A percentile compares a stretch with the other conserved stretches of the same genome.
Evolutionary conservation across 352 stramenopile species (phyloP).

Genomic region (Phytophthora nicotianae): DNA sequence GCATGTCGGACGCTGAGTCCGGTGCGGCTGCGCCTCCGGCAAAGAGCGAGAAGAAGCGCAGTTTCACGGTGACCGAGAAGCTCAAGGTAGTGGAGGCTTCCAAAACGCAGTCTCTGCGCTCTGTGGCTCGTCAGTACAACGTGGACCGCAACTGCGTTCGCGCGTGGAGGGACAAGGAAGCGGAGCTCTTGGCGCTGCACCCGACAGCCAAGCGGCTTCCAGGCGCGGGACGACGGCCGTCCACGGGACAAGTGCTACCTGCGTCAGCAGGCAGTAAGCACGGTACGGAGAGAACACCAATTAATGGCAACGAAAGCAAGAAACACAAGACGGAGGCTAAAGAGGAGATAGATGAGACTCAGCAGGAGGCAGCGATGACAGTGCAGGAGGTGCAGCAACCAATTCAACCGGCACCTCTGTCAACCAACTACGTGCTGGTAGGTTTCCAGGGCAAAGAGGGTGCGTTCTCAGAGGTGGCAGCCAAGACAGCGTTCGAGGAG

Average conservation of each 20-base stretch:
- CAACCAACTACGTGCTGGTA: constrained; percentile 54
- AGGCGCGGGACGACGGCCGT: constrained; percentile 51
- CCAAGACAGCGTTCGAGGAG: constrained; percentile 59
- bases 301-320: constrained; percentile 12
- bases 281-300: not conserved
- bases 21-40: not conserved
- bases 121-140: constrained; percentile 65
- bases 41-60: constrained; percentile 69
- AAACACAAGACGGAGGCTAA: constrained; percentile 10
- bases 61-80: constrained; percentile 79
- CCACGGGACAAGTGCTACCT: not conserved
- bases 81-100: constrained; percentile 62
- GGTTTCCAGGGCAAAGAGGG: constrained; percentile 77
- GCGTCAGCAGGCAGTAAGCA: constrained; percentile 8
- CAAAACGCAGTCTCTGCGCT: constrained; percentile 58
- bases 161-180: constrained; percentile 68
- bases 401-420: not conserved
- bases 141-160: constrained; percentile 79
- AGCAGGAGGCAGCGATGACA: not conserved
- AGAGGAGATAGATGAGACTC: not conserved
- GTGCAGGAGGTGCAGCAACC: not conserved
- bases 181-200: constrained; percentile 56
- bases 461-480: constrained; percentile 73
- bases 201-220: constrained; percentile 63
- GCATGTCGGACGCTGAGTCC: constrained; percentile 17